Base-by-base conservation (phyloP, 805 yeast species). In the Maudiozyma barnettii region DNA sequence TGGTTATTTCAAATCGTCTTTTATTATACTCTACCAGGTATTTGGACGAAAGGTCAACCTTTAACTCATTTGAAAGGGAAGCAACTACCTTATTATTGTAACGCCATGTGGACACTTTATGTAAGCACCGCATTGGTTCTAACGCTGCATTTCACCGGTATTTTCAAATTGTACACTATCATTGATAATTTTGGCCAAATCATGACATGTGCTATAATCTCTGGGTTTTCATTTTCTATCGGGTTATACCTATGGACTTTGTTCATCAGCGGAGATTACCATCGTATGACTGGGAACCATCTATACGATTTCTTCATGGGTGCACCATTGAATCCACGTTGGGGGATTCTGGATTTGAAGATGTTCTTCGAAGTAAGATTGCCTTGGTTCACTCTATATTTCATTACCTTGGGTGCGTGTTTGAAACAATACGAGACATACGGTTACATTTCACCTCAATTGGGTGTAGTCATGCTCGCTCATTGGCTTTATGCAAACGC, bases 351-450 rank as follows among this genome's bases (percentile, higher is more conserved):
- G 58, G 99, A 93, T 68, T 73, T 88, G 65, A 93, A 93, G 74
- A 88, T 93, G 95, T 93, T 93, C 68, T 91, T 89, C 64, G 99
- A 93, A 69, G 97, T 93, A 40, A 81, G 99, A 65, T 74, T 93
- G 50, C 99, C 99, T 14, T 93, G 99, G 99, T 93, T 81, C 71
- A 86, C 89, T 13, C 69, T 93, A 44, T 81, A 82, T 67, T 85
- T 88, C 71, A 66, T 89, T 53, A 74, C 91, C 2, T 67, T 85
- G 48, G 86, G 88, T 26, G 77, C 87, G 29, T 80, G 82, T 39
- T 71, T 87, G 53, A 81, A 79, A 66, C 99, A 93, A 69, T 78
- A 74, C 58, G 96, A 89, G 56, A 69, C 65, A 1, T 88, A 85
- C 60, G 99, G 99, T 21, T 72, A 75, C 53, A 83, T 84, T 19